Base-by-base conservation (phyloP, 2,329 filamentous ascomycete genomes). In the Pseudohalonectria lignicola region DNA sequence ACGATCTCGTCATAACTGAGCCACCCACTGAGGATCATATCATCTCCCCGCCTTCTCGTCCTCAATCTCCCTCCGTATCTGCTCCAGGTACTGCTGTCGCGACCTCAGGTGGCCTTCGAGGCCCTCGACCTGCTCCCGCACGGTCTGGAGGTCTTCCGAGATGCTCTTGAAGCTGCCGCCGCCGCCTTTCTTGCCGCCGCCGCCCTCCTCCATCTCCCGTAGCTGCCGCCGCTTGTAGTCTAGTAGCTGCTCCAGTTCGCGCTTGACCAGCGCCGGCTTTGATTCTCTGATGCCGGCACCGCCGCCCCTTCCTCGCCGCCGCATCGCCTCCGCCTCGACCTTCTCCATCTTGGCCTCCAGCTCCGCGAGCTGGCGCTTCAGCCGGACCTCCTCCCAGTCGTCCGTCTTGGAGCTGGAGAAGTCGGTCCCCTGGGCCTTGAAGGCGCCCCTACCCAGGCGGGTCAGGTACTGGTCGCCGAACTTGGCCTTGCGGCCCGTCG, bases 381-480 rank as follows among this genome's bases (percentile, higher is more conserved):
- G 70, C 39, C 88, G 76, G 32, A 96, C 92, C 61, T 96, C 92
- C 61, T 98, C 92, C 87, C 92, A 96, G 56, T 98, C 92, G 43
- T 83, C 84, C 56, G 87, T 85, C 45, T 85, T 47, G 31, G 48
- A 82, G 28, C 74, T 71, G 41, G 79, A 82, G 57, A 96, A 96
- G 63, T 98, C 88, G 2, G 92, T 98, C 19, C 92, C 92, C 30
- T 81, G 69, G 8, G 83, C 76, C 54, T 84, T 81, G 62, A 92
- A 90, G 42, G 75, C 80, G 48, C 81, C 79, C 53, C 88, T 82
- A 37, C 92, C 92, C 29, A 98, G 71, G 11, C 92, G 80, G 43
- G 85, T 93, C 41, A 98, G 75, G 61, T 96, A 98, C 46, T 94
- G 85, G 59, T 98, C 92, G 47, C 92, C 92, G 54, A 98, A 98